phyloP scores from a whole-genome alignment of 352 stramenopile genomes.

The Phytophthora tentaculata region DNA sequence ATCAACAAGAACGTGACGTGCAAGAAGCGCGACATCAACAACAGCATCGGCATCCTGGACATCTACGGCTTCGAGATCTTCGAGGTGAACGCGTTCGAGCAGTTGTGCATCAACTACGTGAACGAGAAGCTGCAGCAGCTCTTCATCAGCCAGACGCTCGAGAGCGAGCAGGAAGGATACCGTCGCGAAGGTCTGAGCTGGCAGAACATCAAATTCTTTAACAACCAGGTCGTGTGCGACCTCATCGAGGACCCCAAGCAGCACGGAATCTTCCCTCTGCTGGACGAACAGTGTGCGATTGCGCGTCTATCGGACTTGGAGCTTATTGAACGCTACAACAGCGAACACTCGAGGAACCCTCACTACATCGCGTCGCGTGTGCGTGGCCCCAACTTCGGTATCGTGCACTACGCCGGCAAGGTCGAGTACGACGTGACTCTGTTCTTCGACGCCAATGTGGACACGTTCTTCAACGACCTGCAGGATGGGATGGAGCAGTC shows the following conservation, averaged over 20 bases:
- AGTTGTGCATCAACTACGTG: conserved; percentile 92
- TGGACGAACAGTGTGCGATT: conserved; percentile 85
- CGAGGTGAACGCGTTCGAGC: conserved; percentile 90
- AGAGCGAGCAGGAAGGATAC: conserved; percentile 85
- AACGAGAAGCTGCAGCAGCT: conserved; percentile 91
- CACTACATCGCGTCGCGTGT: conserved; percentile 81
- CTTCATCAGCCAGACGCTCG: conserved; percentile 87
- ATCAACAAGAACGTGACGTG: conserved; percentile 88
- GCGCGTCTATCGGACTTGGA: conserved; percentile 71
- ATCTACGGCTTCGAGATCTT: conserved; percentile 94
- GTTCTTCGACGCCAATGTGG: conserved; percentile 87
- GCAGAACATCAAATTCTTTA: conserved; percentile 83
- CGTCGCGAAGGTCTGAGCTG: conserved; percentile 74
- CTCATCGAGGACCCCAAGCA: conserved; percentile 88
- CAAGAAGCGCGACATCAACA: conserved; percentile 64
- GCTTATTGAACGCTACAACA: conserved; percentile 83
- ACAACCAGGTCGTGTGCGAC: conserved; percentile 91
- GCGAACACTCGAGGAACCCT: conserved; percentile 67
- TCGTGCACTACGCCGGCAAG: conserved; percentile 87
- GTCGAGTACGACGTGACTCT: conserved; percentile 88
- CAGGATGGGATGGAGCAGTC: conserved; percentile 77
- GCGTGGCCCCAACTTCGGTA: conserved; percentile 75
- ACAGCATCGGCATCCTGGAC: conserved; percentile 89
- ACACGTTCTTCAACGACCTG: conserved; percentile 88
- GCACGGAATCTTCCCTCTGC: conserved; percentile 80